These are phyloP conservation scores for Paraconiothyrium brasiliense DNA, from an alignment of 2,329 filamentous ascomycete genomes.

Conservation along the genomic window DNA sequence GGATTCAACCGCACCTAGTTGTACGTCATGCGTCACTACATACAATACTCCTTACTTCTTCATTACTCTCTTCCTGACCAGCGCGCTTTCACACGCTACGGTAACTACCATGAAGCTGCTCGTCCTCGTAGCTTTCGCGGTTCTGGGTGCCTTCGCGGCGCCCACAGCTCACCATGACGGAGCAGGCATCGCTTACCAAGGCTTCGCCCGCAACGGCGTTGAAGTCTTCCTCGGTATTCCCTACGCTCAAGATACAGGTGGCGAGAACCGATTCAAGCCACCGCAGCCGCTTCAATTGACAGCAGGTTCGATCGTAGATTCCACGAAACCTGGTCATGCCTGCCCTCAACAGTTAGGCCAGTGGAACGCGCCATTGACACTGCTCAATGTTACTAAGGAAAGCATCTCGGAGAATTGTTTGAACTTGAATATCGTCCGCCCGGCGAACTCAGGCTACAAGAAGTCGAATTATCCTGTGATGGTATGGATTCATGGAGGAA, in stretches of 20 bases:
- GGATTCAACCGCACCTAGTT: background rate
- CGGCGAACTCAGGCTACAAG: slow-evolving; percentile 44
- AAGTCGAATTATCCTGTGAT: slow-evolving; percentile 61
- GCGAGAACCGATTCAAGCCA: slow-evolving; percentile 58
- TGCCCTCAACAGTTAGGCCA: slow-evolving; percentile 56
- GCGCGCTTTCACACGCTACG: background rate
- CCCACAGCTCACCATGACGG: slow-evolving; percentile 18
- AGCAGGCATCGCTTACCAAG: slow-evolving; percentile 53
- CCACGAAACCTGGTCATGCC: slow-evolving; percentile 53
- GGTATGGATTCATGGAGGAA: slow-evolving; percentile 66
- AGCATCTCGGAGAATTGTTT: slow-evolving; percentile 64
- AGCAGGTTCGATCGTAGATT: slow-evolving; percentile 49
- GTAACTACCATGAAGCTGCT: slow-evolving; percentile 22
- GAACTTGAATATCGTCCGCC: slow-evolving; percentile 68
- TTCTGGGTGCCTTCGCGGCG: slow-evolving; percentile 15
- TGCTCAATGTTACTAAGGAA: slow-evolving; percentile 47
- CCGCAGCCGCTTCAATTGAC: slow-evolving; percentile 48
- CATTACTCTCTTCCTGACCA: background rate
- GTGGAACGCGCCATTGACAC: slow-evolving; percentile 38
- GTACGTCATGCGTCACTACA: background rate
- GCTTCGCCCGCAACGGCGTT: slow-evolving; percentile 55
- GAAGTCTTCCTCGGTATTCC: slow-evolving; percentile 60
- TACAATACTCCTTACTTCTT: background rate
- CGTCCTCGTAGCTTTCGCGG: slow-evolving; percentile 19
- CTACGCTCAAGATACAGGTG: slow-evolving; percentile 59